Percentiles rank a stretch among this genome's conserved stretches.
Evolutionary conservation across 345 rosid species (phyloP).

Genomic region (Nephelium lappaceum): DNA sequence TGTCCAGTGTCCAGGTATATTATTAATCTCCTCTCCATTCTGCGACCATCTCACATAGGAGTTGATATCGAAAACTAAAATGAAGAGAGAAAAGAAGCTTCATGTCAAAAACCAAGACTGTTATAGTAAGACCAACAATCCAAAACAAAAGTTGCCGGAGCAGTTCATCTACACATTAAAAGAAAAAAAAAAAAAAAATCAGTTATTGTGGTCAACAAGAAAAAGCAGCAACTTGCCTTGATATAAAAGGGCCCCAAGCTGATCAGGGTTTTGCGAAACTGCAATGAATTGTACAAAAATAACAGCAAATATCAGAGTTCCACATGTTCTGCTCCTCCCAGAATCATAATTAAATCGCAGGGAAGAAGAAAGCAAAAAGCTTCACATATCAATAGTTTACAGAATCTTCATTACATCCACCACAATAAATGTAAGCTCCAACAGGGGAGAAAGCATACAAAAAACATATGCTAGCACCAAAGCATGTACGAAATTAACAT

Average conservation of each 20-base stretch:
- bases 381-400: not conserved
- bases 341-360: not conserved
- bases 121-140: too few relatives aligned
- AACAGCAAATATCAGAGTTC: constrained; percentile 12
- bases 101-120: not conserved
- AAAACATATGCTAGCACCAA: not conserved
- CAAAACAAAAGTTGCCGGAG: not conserved
- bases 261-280: constrained; percentile 87
- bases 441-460: not conserved
- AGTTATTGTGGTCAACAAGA: not conserved
- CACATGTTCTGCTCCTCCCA: constrained; percentile 3
- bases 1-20: not conserved
- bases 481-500: not conserved
- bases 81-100: not conserved
- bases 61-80: too few relatives aligned
- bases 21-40: not conserved
- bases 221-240: constrained; percentile 60
- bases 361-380: not conserved
- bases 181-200: not conserved
- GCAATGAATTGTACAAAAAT: constrained; percentile 37
- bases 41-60: too few relatives aligned
- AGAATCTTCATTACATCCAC: constrained; percentile 9
- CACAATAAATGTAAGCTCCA: not conserved
- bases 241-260: constrained; percentile 88
- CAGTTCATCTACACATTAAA: not conserved